Evolutionary conservation across 352 stramenopile genomes (phyloP).

Genomic region (Phytophthora fragariaefolia): DNA sequence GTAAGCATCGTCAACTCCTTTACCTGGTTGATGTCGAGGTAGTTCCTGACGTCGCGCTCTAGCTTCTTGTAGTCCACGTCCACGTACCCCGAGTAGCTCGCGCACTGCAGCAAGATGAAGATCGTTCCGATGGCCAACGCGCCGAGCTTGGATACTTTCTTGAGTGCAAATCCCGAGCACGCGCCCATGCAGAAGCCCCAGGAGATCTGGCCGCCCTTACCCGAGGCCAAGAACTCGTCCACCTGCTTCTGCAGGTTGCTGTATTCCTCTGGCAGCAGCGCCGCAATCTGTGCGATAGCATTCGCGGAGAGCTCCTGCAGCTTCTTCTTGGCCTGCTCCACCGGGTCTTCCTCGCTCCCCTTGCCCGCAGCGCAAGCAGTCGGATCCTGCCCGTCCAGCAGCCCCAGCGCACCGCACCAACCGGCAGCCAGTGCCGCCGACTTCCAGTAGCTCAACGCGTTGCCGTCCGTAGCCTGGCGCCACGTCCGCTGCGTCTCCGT

Average conservation of each 20-base stretch:
- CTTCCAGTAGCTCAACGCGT: constrained; percentile 36
- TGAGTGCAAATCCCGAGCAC: constrained; percentile 90
- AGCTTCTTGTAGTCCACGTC: constrained; percentile 94
- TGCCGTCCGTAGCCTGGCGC: constrained; percentile 14
- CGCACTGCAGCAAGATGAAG: constrained; percentile 90
- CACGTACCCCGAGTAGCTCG: constrained; percentile 92
- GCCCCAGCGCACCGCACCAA: constrained; percentile 10
- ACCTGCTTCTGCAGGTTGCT: constrained; percentile 57
- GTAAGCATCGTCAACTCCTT: background rate
- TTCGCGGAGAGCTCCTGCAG: constrained; percentile 49
- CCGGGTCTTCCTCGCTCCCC: constrained; percentile 43
- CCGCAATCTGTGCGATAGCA: constrained; percentile 44
- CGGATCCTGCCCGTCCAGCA: constrained; percentile 23
- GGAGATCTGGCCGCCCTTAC: constrained; percentile 81
- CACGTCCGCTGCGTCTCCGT: constrained; percentile 3
- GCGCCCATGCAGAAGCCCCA: constrained; percentile 92
- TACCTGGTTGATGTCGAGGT: constrained; percentile 87
- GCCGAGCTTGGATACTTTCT: constrained; percentile 92
- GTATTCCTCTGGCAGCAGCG: constrained; percentile 49
- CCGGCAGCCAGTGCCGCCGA: constrained; percentile 26
- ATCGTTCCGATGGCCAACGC: constrained; percentile 84
- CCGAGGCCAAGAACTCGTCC: constrained; percentile 68
- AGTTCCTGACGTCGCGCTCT: constrained; percentile 70
- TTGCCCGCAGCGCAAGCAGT: constrained; percentile 28
- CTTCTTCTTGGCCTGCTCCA: constrained; percentile 73